Conservation (phyloP, 2,329 filamentous ascomycete species). For the Pestalotiopsis sp. region DNA sequence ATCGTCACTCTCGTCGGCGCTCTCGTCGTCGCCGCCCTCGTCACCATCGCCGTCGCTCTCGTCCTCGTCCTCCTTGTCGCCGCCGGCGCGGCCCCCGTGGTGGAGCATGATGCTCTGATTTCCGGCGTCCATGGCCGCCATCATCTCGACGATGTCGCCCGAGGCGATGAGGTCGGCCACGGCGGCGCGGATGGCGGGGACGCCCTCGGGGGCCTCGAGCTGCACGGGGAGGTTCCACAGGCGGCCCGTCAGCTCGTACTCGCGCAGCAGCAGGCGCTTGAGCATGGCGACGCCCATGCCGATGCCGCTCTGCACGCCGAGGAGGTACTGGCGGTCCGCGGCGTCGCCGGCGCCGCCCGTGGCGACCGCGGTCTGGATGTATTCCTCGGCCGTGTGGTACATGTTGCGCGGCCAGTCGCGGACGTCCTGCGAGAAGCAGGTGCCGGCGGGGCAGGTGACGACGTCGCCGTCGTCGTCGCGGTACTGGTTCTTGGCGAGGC, state of each 20-base stretch:
- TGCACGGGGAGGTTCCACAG: constrained; percentile 14
- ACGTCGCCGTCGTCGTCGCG: background rate
- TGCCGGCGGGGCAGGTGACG: background rate
- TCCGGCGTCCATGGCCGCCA: background rate
- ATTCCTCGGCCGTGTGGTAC: background rate
- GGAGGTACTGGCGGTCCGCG: constrained; percentile 16
- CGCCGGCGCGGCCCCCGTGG: background rate
- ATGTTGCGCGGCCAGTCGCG: background rate
- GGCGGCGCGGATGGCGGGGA: background rate
- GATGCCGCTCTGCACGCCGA: constrained; percentile 23
- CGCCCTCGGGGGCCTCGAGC: background rate
- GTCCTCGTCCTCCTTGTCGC: background rate
- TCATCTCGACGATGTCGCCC: background rate
- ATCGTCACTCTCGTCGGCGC: no score
- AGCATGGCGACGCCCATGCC: constrained; percentile 18
- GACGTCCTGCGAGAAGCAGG: background rate
- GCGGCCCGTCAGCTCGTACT: constrained; percentile 14
- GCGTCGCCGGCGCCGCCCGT: background rate
- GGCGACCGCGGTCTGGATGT: background rate
- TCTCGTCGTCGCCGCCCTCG: no score
- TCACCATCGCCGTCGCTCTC: background rate
- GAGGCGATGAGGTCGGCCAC: background rate
- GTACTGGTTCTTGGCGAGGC: background rate
- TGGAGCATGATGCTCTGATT: background rate
- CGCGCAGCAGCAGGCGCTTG: constrained; percentile 17